These are phyloP conservation scores for Cyathus striatus DNA, from an alignment of 768 basidiomycete genomes.

Conservation along the genomic window DNA sequence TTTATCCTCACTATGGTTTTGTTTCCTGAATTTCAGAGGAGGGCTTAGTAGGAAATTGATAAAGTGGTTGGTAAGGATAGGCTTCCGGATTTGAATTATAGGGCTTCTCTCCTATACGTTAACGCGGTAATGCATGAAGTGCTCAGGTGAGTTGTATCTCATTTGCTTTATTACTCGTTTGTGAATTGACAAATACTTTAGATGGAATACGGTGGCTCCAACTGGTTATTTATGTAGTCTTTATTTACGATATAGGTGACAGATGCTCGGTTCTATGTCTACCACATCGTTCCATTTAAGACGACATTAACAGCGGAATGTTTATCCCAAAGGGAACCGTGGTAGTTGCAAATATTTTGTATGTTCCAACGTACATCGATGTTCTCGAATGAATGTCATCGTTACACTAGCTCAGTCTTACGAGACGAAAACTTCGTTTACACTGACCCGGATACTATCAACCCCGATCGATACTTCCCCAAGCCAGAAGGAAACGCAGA, in stretches of 20 bases:
- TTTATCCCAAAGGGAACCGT: not conserved
- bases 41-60: not conserved
- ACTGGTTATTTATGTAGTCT: not conserved
- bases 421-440: slow-evolving; percentile 3
- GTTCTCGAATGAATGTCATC: too few relatives aligned
- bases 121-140: not conserved
- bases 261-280: not conserved
- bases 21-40: not conserved
- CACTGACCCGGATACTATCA: not conserved
- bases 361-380: too few relatives aligned
- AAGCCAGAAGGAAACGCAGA: slow-evolving; percentile 1
- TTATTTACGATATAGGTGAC: not conserved
- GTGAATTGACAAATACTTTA: not conserved
- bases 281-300: not conserved
- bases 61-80: not conserved
- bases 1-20: not conserved
- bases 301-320: not conserved
- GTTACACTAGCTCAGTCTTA: too few relatives aligned
- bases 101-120: not conserved
- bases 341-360: not conserved
- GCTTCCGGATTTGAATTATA: not conserved
- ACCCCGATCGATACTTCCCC: slow-evolving; percentile 1
- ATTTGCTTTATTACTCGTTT: not conserved
- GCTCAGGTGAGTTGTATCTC: not conserved
- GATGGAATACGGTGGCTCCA: not conserved